Evolutionary conservation across 2,329 filamentous ascomycete genomes (phyloP), one percentile per base, ranked within the genome.

Genomic region (Venturia oleaginea): DNA sequence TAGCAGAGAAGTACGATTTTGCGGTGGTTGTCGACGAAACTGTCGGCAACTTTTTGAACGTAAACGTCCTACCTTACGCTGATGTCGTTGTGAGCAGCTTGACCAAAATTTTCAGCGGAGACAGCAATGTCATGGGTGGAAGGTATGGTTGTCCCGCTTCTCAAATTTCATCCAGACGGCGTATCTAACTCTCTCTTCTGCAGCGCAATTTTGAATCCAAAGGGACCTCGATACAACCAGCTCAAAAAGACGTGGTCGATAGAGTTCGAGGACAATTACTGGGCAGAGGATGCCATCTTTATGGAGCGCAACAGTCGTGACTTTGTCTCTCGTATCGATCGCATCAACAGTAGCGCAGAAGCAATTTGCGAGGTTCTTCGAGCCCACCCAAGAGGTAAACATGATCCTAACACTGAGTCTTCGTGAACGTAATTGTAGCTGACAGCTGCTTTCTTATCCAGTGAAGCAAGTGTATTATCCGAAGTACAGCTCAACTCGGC

Each of bases 111-210:
- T 99, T 99, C 78, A 96, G 91, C 64, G 94, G 94, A 61, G 94
- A 97, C 76, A 94, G 91, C 75, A 97, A 99, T 75, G 94, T 99
- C 69, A 97, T 97, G 93, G 94, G 92, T 65, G 94, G 94, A 64
- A 89, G 87, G 78, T 79, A 68, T 65, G 69, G 61, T 34, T 46
- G 24, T 55, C 55, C 17, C 7, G 22, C 17, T 17, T 48, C 37
- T 27, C 48, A 15, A 34, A 27, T 42, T 15, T 27, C 40, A 30
- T 7, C 38, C 40, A 37, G 42, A 19, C 66, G 68, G 22, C 68
- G 24, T 4, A 34, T 27, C 30, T 37, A 15, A 59, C 11, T 1
- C 22, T 51, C 27, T 6, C 13, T 4, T 22, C 13, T 10, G 30
- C 65, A 80, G 84, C 68, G 79, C 81, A 17, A 81, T 88, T 19